These are phyloP conservation scores for Penicillium roqueforti DNA, from an alignment of 495 filamentous ascomycete species.

Conservation along the genomic window DNA sequence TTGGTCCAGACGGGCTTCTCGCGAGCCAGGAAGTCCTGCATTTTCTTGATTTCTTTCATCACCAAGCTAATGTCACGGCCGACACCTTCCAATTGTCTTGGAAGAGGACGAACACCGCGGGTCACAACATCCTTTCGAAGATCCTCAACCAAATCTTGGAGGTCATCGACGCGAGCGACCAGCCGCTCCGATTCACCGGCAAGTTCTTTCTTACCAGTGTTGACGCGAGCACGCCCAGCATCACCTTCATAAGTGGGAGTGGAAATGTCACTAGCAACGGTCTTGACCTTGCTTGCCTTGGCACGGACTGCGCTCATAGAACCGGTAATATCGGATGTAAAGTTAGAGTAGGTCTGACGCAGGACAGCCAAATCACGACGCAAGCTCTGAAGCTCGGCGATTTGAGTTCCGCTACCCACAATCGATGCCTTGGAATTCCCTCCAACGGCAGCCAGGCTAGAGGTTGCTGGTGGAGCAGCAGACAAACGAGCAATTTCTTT, in stretches of 20 bases:
- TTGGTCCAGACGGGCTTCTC: conserved; percentile 97
- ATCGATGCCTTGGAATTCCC: conserved; percentile 22
- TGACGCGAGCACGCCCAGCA: conserved; percentile 76
- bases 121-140: conserved; percentile 94
- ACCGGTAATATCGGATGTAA: conserved; percentile 78
- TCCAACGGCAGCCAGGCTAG: conserved; percentile 17
- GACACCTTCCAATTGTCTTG: conserved; percentile 83
- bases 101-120: conserved; percentile 86
- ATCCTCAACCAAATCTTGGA: conserved; percentile 94
- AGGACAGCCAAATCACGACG: conserved; percentile 89
- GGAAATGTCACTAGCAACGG: conserved; percentile 61
- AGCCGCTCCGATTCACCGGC: conserved; percentile 80
- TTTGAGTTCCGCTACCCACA: conserved; percentile 48
- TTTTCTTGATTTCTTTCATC: conserved; percentile 85
- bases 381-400: conserved; percentile 73
- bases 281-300: conserved; percentile 78
- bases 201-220: conserved; percentile 77
- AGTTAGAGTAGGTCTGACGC: conserved; percentile 87
- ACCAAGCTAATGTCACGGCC: conserved; percentile 79
- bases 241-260: conserved; percentile 62
- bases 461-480: conserved; percentile 53
- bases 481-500: conserved; percentile 86
- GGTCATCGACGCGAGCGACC: conserved; percentile 86
- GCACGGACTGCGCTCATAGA: conserved; percentile 78
- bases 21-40: conserved; percentile 82